A percentile compares a stretch with the other conserved stretches of the same genome.
Evolutionary conservation across 805 yeast species (phyloP).

Genomic region (Wickerhamiella azyma): DNA sequence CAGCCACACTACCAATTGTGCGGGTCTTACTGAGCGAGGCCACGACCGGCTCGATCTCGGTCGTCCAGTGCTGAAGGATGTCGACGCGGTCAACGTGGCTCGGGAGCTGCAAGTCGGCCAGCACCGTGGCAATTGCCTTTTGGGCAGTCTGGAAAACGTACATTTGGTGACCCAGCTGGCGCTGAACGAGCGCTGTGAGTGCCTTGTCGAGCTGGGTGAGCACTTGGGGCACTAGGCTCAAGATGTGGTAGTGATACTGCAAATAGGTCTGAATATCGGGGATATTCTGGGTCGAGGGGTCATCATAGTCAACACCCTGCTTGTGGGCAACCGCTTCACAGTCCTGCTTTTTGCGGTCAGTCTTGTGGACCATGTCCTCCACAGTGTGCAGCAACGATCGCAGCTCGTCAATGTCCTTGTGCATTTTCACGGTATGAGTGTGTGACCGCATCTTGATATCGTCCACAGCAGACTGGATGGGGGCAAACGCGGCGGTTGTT

Average conservation of each 20-base stretch:
- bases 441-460: background rate
- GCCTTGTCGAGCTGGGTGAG: background rate
- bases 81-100: background rate
- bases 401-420: background rate
- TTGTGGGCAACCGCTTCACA: background rate
- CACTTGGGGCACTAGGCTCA: constrained; percentile 3
- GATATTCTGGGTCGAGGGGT: background rate
- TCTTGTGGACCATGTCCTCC: constrained; percentile 1
- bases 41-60: constrained; percentile 3
- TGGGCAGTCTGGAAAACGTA: background rate
- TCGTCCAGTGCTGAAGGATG: constrained; percentile 3
- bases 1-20: constrained; percentile 3
- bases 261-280: constrained; percentile 3
- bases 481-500: background rate
- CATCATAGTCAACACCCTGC: background rate
- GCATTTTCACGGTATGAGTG: background rate
- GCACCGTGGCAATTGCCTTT: background rate
- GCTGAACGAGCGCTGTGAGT: background rate
- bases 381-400: background rate
- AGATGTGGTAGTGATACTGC: constrained; percentile 3
- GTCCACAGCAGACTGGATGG: background rate
- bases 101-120: background rate
- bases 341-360: constrained; percentile 7
- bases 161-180: constrained; percentile 1
- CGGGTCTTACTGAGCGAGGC: background rate